Evolutionary conservation across 1,284 basidiomycete genomes (phyloP).

Genomic region (Melampsora americana): DNA sequence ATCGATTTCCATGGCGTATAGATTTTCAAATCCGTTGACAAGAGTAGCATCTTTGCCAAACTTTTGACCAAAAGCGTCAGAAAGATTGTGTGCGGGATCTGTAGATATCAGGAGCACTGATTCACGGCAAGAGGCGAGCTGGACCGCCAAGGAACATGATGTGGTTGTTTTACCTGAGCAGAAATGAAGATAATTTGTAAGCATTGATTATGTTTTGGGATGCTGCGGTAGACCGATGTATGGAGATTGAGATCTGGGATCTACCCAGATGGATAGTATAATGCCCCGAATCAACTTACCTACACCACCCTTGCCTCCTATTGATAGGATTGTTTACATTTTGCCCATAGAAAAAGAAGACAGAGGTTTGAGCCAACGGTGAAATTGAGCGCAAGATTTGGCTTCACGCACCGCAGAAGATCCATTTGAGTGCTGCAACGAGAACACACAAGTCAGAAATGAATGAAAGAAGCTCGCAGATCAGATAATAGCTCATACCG

Average conservation of each 20-base stretch:
- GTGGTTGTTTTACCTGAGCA: conserved; percentile 84
- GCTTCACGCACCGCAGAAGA: conserved; percentile 50
- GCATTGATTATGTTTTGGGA: no score
- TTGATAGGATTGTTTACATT: background rate
- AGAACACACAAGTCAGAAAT: background rate
- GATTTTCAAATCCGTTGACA: conserved; percentile 95
- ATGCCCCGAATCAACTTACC: conserved; percentile 33
- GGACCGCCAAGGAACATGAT: conserved; percentile 90
- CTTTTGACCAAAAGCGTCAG: conserved; percentile 98
- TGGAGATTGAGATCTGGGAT: no score
- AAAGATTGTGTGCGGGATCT: conserved; percentile 97
- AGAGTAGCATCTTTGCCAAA: conserved; percentile 99
- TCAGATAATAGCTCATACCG: background rate
- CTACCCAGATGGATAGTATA: no score
- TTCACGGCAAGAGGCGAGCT: conserved; percentile 78
- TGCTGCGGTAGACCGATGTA: no score
- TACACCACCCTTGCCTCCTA: conserved; percentile 50
- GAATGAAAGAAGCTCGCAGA: background rate
- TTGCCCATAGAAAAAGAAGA: background rate
- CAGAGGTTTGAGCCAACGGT: background rate
- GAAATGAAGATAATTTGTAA: background rate
- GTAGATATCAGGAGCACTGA: conserved; percentile 94
- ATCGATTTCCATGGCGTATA: conserved; percentile 99
- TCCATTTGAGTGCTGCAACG: conserved; percentile 48
- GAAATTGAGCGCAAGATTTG: conserved; percentile 13